Conservation (phyloP, 108 stramenopile genomes). For the Nannochloropsis oceanica region DNA sequence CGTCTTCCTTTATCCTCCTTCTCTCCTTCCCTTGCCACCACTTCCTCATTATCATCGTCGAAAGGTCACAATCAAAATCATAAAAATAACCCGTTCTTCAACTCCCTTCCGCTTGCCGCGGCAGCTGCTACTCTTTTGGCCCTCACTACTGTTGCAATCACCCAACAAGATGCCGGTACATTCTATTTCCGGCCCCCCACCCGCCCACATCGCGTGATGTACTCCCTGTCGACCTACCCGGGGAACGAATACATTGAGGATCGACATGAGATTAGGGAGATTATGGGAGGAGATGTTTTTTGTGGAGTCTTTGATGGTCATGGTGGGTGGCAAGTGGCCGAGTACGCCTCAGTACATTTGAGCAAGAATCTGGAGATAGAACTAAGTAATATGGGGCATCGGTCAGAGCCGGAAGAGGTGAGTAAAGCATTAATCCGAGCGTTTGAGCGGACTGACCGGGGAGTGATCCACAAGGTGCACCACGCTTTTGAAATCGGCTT, state of each 20-base stretch:
- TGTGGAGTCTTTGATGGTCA: constrained; percentile 47
- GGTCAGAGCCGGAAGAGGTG: constrained; percentile 17
- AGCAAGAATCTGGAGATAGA: constrained; percentile 4
- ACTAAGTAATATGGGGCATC: not conserved
- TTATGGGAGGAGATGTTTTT: constrained; percentile 24
- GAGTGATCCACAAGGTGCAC: constrained; percentile 27
- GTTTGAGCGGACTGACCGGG: constrained; percentile 36
- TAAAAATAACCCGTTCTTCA: not conserved
- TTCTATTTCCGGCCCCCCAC: not conserved
- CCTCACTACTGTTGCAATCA: not conserved
- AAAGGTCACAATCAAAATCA: not conserved
- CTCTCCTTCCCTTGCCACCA: not conserved
- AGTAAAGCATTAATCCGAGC: constrained; percentile 13
- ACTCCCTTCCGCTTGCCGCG: not conserved
- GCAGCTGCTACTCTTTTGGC: not conserved
- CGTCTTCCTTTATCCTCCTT: not conserved
- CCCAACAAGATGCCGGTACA: not conserved
- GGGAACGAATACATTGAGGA: constrained; percentile 46
- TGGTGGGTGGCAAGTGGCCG: constrained; percentile 49
- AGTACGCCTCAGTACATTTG: constrained; percentile 32
- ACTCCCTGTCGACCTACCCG: constrained; percentile 20
- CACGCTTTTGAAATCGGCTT: constrained; percentile 44
- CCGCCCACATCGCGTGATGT: not conserved
- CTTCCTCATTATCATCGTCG: not conserved
- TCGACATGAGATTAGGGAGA: constrained; percentile 20